phyloP scores from a whole-genome alignment of 331 rosid species.

The Spiraea crenata region DNA sequence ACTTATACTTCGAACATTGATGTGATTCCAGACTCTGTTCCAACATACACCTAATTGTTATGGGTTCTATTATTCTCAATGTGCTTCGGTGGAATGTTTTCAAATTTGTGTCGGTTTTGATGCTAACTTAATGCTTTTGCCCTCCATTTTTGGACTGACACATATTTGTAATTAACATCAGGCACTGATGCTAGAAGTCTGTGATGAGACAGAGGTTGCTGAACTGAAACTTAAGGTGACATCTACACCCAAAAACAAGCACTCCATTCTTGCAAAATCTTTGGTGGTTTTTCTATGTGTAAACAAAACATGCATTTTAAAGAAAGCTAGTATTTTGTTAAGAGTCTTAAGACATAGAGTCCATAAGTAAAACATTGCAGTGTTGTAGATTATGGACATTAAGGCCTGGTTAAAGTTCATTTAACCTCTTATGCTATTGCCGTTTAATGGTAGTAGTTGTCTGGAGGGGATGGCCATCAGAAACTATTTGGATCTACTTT shows the following conservation, averaged over 20 bases:
- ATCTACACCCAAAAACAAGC: constrained; percentile 28
- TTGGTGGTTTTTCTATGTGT: neutral
- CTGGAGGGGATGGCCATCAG: neutral
- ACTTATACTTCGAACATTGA: too few species aligned
- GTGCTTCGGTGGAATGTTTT: neutral
- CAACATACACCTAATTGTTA: neutral
- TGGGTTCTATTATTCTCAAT: too few species aligned
- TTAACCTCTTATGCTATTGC: neutral
- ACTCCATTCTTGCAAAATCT: neutral
- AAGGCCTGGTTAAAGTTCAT: neutral
- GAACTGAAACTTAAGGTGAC: constrained; percentile 93
- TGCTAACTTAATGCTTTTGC: constrained; percentile 7
- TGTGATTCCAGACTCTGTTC: neutral
- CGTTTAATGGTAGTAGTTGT: neutral
- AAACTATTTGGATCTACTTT: constrained; percentile 17
- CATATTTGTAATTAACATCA: constrained; percentile 37
- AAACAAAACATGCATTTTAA: constrained; percentile 4
- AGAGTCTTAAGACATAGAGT: constrained; percentile 4
- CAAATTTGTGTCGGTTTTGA: constrained; percentile 2
- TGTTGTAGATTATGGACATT: neutral
- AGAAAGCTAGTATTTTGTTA: neutral
- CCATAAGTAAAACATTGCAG: neutral
- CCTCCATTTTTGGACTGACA: constrained; percentile 20
- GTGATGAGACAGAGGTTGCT: constrained; percentile 93
- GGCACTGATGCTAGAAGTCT: constrained; percentile 91